Evolutionary conservation across 441 rosid species (phyloP), one percentile per base, ranked within the genome.

Genomic region (Syzygium syzygioides): DNA sequence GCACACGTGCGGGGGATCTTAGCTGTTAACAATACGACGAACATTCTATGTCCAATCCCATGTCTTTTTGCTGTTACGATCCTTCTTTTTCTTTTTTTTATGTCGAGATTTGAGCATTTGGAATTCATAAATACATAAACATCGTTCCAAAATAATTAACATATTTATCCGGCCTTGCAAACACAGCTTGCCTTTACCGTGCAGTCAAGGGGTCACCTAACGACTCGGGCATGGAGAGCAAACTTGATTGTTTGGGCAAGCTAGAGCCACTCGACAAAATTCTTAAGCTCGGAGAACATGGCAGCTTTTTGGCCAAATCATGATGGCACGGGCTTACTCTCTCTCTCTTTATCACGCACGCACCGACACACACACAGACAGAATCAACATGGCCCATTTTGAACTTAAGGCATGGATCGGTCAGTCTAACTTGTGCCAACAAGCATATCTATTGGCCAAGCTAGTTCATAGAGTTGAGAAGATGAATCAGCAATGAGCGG

Each of bases 191-290:
- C 48, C 48, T n/a, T 45, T 45, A 45, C 9, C 7, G 48, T 45
- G 6, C 32, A 0, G 0, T n/a, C n/a, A n/a, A n/a, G n/a, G n/a
- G n/a, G n/a, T n/a, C n/a, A n/a, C n/a, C n/a, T n/a, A n/a, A n/a
- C 9, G 25, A 66, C 25, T 0, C 2, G 11, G 12, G 37, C 0
- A 7, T 0, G 3, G 20, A 30, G 0, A 17, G 23, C 76, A 0
- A 0, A 30, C 12, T 8, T 66, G 12, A 17, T 64, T 30, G 37
- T 32, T n/a, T 30, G 41, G 76, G 76, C 12, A 66, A 6, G 5
- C 41, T 30, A 1, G 41, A 64, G 2, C 45, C n/a, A n/a, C 41
- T 32, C 19, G 18, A 62, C 1, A 14, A n/a, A 62, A 6, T 62
- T 62, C 68, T 62, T n/a, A 14, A 6, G n/a, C n/a, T n/a, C n/a